Percentiles rank a stretch among this genome's conserved stretches.
Conservation (phyloP, 1,139 yeast genomes). For the Saccharomyces hybrid region DNA sequence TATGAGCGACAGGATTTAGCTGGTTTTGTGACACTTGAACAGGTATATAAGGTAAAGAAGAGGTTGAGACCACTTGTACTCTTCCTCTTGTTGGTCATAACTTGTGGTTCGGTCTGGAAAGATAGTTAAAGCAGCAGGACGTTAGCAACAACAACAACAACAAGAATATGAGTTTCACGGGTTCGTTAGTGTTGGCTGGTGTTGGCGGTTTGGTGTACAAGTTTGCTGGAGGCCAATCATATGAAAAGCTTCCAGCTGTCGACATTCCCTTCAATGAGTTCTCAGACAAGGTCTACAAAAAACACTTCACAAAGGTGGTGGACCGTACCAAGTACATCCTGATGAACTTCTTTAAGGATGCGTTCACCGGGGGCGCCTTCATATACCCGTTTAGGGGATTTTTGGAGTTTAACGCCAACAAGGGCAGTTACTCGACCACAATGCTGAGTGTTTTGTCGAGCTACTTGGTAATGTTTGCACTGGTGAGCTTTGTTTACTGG, state of each 20-base stretch:
- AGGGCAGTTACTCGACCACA: conserved; percentile 14
- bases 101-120: too few relatives aligned
- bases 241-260: conserved; percentile 15
- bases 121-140: neutral
- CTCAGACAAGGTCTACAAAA: conserved; percentile 11
- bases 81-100: neutral
- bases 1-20: neutral
- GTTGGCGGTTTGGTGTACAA: conserved; percentile 26
- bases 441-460: conserved; percentile 11
- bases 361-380: conserved; percentile 20
- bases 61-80: neutral
- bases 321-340: conserved; percentile 10
- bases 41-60: neutral
- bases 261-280: conserved; percentile 11
- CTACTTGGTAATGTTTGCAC: conserved; percentile 17
- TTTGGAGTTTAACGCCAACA: conserved; percentile 13
- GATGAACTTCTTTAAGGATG: conserved; percentile 21
- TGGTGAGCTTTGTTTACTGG: conserved; percentile 24
- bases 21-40: neutral
- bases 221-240: conserved; percentile 22
- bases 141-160: neutral
- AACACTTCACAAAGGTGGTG: conserved; percentile 9
- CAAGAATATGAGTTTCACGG: conserved; percentile 27
- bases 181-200: conserved; percentile 25
- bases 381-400: conserved; percentile 25